Percentiles rank a stretch among this genome's conserved stretches.
phyloP scores from a whole-genome alignment of 1,284 basidiomycete genomes.

The Entoloma clypeatum region DNA sequence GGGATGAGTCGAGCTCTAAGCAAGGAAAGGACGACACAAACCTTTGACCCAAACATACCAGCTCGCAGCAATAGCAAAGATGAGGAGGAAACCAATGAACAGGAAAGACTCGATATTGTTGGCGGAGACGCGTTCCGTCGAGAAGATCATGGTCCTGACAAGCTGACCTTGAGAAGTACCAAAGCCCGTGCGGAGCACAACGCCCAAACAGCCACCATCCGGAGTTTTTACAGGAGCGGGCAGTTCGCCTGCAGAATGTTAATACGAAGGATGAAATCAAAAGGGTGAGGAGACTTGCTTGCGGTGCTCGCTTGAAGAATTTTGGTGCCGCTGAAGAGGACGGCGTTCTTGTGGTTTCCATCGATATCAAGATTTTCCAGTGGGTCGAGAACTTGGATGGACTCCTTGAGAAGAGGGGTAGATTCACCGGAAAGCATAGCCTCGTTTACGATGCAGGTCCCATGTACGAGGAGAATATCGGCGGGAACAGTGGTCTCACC shows the following conservation, averaged over 20 bases:
- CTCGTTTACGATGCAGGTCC: slow-evolving; percentile 93
- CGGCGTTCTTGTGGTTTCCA: slow-evolving; percentile 79
- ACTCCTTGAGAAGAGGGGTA: slow-evolving; percentile 91
- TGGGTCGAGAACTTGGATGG: slow-evolving; percentile 79
- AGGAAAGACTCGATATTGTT: slow-evolving; percentile 93
- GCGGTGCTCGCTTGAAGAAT: slow-evolving; percentile 77
- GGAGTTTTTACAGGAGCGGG: slow-evolving; percentile 61
- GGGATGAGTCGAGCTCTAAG: slow-evolving; percentile 2
- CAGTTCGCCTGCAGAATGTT: slow-evolving; percentile 32
- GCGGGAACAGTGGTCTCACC: slow-evolving; percentile 86
- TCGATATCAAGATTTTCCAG: slow-evolving; percentile 80
- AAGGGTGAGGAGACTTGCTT: slow-evolving; percentile 27
- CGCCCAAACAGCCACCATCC: slow-evolving; percentile 85
- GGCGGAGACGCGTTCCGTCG: slow-evolving; percentile 89
- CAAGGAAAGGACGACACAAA: slow-evolving; percentile 26
- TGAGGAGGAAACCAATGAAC: slow-evolving; percentile 93
- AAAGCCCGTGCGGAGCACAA: slow-evolving; percentile 93
- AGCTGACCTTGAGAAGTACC: slow-evolving; percentile 95
- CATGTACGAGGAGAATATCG: slow-evolving; percentile 84
- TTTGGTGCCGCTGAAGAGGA: slow-evolving; percentile 93
- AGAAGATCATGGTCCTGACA: slow-evolving; percentile 97
- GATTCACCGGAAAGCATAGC: slow-evolving; percentile 98
- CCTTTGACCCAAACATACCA: slow-evolving; percentile 97
- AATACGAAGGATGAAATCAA: not conserved
- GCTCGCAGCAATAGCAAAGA: slow-evolving; percentile 93